These are phyloP conservation scores for Yarrowia divulgata DNA, from an alignment of 805 yeast species.

Conservation along the genomic window DNA sequence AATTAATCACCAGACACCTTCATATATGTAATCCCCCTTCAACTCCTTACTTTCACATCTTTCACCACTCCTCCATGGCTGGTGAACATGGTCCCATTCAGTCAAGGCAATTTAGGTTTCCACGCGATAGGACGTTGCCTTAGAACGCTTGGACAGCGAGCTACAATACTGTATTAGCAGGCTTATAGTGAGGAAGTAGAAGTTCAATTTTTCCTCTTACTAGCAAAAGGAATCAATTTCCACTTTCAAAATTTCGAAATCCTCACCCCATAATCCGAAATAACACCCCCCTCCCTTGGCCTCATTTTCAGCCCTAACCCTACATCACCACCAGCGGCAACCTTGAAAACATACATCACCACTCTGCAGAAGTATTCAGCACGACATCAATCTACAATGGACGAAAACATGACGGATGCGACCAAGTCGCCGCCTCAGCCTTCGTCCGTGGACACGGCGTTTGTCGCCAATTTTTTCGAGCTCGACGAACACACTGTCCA, in stretches of 20 bases:
- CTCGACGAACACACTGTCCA: constrained; percentile 9
- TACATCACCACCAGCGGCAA: constrained; percentile 23
- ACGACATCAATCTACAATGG: constrained; percentile 18
- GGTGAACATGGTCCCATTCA: constrained; percentile 5
- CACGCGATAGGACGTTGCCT: neutral
- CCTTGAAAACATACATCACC: constrained; percentile 21
- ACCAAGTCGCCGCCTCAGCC: neutral
- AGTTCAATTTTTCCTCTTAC: no score
- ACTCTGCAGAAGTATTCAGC: neutral
- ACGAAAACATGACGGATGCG: constrained; percentile 22
- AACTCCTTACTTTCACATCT: no score
- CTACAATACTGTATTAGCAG: neutral
- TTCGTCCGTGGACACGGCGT: constrained; percentile 6
- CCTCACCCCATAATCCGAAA: neutral
- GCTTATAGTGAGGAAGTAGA: neutral
- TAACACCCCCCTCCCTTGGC: neutral
- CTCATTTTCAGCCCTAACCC: constrained; percentile 19
- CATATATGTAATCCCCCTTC: no score
- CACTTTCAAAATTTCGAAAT: neutral
- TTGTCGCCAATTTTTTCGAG: constrained; percentile 29
- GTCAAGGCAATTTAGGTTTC: constrained; percentile 6
- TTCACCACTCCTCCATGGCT: neutral
- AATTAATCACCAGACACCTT: no score
- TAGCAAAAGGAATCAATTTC: neutral
- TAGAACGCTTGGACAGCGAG: neutral